Conservation (phyloP, 352 stramenopile species). For the Aphanomyces astaci region DNA sequence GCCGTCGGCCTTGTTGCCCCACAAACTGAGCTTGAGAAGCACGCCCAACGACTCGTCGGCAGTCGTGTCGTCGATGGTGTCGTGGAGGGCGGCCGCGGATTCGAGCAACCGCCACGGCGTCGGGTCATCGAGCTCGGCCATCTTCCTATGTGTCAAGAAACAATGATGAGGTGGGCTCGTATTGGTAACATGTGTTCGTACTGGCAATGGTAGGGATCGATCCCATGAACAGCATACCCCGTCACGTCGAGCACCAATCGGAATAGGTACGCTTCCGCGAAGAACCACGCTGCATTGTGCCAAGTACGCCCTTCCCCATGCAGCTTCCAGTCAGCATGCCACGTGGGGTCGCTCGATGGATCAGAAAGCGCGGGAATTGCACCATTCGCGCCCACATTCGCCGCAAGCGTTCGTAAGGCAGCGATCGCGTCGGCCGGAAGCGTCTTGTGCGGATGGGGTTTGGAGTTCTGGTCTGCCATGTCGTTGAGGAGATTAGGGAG, state of each 20-base stretch:
- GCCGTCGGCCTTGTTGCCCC: slow-evolving; percentile 70
- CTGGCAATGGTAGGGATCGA: slow-evolving; percentile 59
- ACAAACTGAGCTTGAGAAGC: slow-evolving; percentile 64
- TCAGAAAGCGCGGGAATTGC: slow-evolving; percentile 36
- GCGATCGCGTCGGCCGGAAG: slow-evolving; percentile 34
- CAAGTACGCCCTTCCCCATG: slow-evolving; percentile 44
- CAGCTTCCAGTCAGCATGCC: slow-evolving; percentile 36
- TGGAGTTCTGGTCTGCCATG: slow-evolving; percentile 40
- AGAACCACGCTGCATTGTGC: slow-evolving; percentile 67
- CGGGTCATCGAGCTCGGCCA: slow-evolving; percentile 39
- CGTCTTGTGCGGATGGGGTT: slow-evolving; percentile 11
- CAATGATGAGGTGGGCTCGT: background rate
- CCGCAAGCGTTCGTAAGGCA: slow-evolving; percentile 35
- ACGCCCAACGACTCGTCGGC: slow-evolving; percentile 36
- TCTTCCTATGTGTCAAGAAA: slow-evolving; percentile 32
- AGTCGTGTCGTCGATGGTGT: slow-evolving; percentile 21
- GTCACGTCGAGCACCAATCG: slow-evolving; percentile 53
- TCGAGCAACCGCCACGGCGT: slow-evolving; percentile 54
- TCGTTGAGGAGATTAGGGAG: slow-evolving; percentile 51
- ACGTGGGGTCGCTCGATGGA: slow-evolving; percentile 32
- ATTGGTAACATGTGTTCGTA: slow-evolving; percentile 16
- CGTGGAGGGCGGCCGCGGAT: slow-evolving; percentile 32
- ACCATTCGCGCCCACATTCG: slow-evolving; percentile 38
- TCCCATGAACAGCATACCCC: slow-evolving; percentile 48
- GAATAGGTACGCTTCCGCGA: slow-evolving; percentile 70